These are phyloP conservation scores for Biscogniauxia mediterranea DNA, from an alignment of 2,329 filamentous ascomycete species.

Conservation along the genomic window DNA sequence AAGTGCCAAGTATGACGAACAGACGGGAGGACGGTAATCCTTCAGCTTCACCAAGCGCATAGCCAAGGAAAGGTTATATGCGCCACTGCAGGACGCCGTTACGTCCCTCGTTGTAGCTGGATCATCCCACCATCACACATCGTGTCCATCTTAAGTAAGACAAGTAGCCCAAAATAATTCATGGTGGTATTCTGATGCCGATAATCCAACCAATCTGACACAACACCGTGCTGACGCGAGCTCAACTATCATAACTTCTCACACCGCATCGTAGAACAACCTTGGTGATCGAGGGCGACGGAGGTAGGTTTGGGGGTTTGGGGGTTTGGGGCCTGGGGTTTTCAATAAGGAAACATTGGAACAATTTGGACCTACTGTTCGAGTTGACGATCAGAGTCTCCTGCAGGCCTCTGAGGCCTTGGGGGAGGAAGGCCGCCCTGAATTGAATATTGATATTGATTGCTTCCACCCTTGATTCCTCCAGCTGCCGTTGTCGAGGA, in stretches of 20 bases:
- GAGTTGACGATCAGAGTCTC: slow-evolving; percentile 29
- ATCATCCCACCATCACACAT: not conserved
- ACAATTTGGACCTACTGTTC: slow-evolving; percentile 24
- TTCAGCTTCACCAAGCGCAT: slow-evolving; percentile 2
- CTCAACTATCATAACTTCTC: not conserved
- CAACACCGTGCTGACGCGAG: not conserved
- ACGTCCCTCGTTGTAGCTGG: slow-evolving; percentile 2
- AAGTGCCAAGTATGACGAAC: slow-evolving; percentile 10
- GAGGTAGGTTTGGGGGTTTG: not conserved
- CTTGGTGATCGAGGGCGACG: not conserved
- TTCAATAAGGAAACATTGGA: not conserved
- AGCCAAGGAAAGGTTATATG: slow-evolving; percentile 8
- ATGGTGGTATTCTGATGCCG: not conserved
- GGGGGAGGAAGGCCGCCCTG: slow-evolving; percentile 31
- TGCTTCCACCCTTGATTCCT: slow-evolving; percentile 34
- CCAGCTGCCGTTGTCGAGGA: slow-evolving; percentile 18
- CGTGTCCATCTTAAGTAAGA: not conserved
- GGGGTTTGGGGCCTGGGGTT: too few relatives aligned
- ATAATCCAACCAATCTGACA: not conserved
- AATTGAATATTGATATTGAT: slow-evolving; percentile 35
- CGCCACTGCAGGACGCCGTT: slow-evolving; percentile 15
- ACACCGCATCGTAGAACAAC: not conserved
- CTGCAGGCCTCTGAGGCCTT: slow-evolving; percentile 31
- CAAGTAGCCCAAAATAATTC: not conserved
- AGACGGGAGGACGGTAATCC: slow-evolving; percentile 11